Conservation (phyloP, 305 asterid genomes). For the Caryopteris hybrid region DNA sequence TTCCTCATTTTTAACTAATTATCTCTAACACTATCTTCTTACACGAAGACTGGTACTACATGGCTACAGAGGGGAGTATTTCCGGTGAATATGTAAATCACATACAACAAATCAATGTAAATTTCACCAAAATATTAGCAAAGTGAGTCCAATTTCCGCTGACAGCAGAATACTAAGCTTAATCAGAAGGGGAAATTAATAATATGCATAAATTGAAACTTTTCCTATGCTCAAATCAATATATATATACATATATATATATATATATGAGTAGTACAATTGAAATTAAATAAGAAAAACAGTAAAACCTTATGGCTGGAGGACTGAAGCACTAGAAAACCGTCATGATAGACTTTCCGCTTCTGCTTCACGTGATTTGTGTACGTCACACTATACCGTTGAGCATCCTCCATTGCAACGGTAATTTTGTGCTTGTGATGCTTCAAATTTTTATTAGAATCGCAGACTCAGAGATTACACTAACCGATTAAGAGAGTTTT, state of each 20-base stretch:
- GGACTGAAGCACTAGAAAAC: conserved; percentile 59
- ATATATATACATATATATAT: background rate
- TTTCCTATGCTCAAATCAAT: background rate
- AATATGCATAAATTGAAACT: background rate
- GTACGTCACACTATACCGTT: conserved; percentile 81
- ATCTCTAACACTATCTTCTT: background rate
- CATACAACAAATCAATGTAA: conserved; percentile 6
- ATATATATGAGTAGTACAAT: background rate
- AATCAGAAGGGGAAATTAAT: background rate
- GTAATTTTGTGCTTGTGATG: background rate
- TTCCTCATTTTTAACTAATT: background rate
- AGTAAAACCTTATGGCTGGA: conserved; percentile 46
- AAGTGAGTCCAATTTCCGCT: background rate
- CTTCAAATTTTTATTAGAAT: background rate
- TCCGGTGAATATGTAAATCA: background rate
- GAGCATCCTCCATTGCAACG: conserved; percentile 48
- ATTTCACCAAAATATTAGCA: background rate
- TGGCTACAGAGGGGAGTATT: background rate
- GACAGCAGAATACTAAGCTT: conserved; percentile 7
- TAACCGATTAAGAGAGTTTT: background rate
- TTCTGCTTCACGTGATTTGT: conserved; percentile 86
- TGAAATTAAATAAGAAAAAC: background rate
- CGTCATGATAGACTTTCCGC: conserved; percentile 87
- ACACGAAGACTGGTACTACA: background rate
- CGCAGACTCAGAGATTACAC: background rate